Evolutionary conservation across 768 basidiomycete species (phyloP), one percentile per base, ranked within the genome.

Genomic region (Russula olivacea): DNA sequence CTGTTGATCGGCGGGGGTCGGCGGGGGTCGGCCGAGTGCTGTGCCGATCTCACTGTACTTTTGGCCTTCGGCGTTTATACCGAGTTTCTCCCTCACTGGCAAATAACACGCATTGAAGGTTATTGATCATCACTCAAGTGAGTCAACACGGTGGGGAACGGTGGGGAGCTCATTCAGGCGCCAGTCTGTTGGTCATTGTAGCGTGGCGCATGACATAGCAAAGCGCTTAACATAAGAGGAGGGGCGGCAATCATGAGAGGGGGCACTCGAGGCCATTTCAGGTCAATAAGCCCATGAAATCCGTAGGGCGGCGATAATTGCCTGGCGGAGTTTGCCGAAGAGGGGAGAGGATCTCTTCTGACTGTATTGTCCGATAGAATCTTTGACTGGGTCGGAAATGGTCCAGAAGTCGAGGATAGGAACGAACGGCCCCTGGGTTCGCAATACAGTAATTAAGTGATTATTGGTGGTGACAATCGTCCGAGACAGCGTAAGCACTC

Each of bases 191-290:
- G 19, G 17, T 43, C 19, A 19, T 43, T 19, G 36, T 36, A 4
- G 36, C 57, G 8, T 38, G 48, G 25, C 25, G 12, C 19, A n/a
- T n/a, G 40, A 51, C 49, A 41, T 32, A 50, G 6, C 28, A 12
- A 30, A 50, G 40, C 61, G 61, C 61, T 49, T 38, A 12, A 28
- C 15, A 25, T 19, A 34, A 25, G 55, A 48, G n/a, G 55, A 38
- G 28, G 19, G 48, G n/a, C 32, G 38, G 30, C n/a, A 25, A 38
- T 25, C 34, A 48, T 30, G 15, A 19, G 50, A 12, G 34, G 6
- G 10, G 28, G 19, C 30, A 34, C 45, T 45, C 38, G 12, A 51
- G 9, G 50, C 10, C 38, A 12, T 28, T 21, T 43, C 14, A 36
- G 10, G 17, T 38, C 2, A n/a, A 25, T 3, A 47, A 41, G 34